Evolutionary conservation across 805 yeast genomes (phyloP), one percentile per base, ranked within the genome.

Genomic region (Teunomyces cretensis): DNA sequence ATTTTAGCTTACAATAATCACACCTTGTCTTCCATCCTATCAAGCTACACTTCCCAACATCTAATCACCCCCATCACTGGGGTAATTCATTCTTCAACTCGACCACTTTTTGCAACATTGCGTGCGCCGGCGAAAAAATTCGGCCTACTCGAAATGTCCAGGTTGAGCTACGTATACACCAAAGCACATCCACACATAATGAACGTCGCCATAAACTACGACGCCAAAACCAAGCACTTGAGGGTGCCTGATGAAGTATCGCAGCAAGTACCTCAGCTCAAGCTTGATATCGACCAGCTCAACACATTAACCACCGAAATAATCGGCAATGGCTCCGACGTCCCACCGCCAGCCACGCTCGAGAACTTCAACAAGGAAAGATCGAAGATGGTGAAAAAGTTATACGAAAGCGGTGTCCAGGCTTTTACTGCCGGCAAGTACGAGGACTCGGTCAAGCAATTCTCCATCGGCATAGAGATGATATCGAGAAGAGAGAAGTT

Each of bases 401-500:
- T 85, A 56, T 83, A 84, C 54, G 86, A 80, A 43, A 70, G 82
- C 13, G 90, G 88, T 2, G 75, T 81, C 3, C 74, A 68, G 35
- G 66, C 82, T 5, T 76, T 86, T 66, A 78, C 80, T 53, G 68
- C 70, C 19, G 74, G 72, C 22, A 79, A 81, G 55, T 74, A 74
- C 49, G 67, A 66, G 2, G 90, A 83, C 9, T 83, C 89, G 1
- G 75, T 77, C 32, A 83, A 82, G 56, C 84, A 81, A 54, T 78
- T 84, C 53, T 60, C 79, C 6, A 67, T 84, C 33, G 92, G 88
- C 3, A 70, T 86, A 30, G 88, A 84, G 44, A 77, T 84, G 76
- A 79, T 85, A 12, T 62, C 72, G 39, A 81, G 84, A 54, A 75
- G 94, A 63, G 78, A 84, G 33, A 83, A 84, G 58, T 85, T 84